phyloP scores from a whole-genome alignment of 768 basidiomycete species.

The Naganishia antarctica region DNA sequence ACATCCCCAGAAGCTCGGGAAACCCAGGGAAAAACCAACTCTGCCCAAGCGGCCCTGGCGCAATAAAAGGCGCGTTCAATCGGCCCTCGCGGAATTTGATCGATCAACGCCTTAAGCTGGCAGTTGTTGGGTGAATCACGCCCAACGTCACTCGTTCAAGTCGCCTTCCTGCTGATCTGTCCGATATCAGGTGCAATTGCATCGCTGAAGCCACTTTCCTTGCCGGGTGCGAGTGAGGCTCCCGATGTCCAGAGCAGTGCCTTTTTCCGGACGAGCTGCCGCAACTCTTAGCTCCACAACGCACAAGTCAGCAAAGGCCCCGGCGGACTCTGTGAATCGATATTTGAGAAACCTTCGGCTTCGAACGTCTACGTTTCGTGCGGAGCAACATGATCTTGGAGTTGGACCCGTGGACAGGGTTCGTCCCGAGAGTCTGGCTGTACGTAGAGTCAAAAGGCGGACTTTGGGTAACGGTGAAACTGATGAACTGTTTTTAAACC shows the following conservation, averaged over 20 bases:
- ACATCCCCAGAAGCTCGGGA: too few species aligned
- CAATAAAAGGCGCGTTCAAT: too few species aligned
- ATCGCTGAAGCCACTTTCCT: background rate
- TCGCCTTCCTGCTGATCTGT: too few species aligned
- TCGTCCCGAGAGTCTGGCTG: background rate
- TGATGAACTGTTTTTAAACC: too few species aligned
- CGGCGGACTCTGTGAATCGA: constrained; percentile 12
- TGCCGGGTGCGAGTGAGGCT: background rate
- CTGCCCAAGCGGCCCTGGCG: too few species aligned
- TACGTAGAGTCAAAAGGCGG: background rate
- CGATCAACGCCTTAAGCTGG: background rate
- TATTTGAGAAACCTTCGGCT: constrained; percentile 5
- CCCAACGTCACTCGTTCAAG: background rate
- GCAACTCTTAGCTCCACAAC: constrained; percentile 11
- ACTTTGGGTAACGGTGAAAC: too few species aligned
- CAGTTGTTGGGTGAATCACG: constrained; percentile 2
- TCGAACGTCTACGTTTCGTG: background rate
- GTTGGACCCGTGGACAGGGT: background rate
- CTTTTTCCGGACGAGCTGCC: constrained; percentile 16
- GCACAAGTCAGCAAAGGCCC: constrained; percentile 6
- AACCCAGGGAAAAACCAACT: too few species aligned
- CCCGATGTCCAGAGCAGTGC: constrained; percentile 20
- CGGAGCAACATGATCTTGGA: background rate
- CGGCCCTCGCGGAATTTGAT: too few species aligned
- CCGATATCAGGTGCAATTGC: too few species aligned